Conservation (phyloP, 2,329 filamentous ascomycete species). For the Diaporthe humulicola region DNA sequence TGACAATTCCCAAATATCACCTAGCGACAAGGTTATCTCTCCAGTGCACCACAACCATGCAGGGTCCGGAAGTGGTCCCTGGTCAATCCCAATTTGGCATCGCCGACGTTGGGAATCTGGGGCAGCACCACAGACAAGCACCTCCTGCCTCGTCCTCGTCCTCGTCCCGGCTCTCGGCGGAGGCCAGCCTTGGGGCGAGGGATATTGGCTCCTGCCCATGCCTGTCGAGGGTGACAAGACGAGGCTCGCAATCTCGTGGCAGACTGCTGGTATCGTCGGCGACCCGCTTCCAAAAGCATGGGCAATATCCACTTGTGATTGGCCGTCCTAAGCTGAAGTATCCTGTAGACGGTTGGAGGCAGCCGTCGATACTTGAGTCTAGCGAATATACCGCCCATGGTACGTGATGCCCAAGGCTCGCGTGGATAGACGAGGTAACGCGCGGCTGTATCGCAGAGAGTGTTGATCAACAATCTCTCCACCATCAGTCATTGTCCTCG, state of each 20-base stretch:
- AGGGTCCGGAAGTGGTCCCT: slow-evolving; percentile 27
- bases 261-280: not conserved
- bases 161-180: slow-evolving; percentile 10
- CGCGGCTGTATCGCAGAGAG: slow-evolving; percentile 10
- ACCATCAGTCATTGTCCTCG: not conserved
- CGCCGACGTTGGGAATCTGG: slow-evolving; percentile 18
- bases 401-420: not conserved
- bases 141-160: not conserved
- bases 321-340: not conserved
- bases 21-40: slow-evolving; percentile 27
- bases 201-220: not conserved
- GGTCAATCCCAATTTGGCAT: slow-evolving; percentile 31
- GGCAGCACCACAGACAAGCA: slow-evolving; percentile 18
- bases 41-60: not conserved
- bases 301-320: slow-evolving; percentile 1
- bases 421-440: slow-evolving; percentile 5
- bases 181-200: not conserved
- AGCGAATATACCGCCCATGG: not conserved
- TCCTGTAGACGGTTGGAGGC: not conserved
- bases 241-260: slow-evolving; percentile 25
- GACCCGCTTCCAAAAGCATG: slow-evolving; percentile 14
- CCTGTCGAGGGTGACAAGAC: not conserved
- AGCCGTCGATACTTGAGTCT: not conserved
- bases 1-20: slow-evolving; percentile 28
- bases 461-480: not conserved